Base-by-base conservation (phyloP, 495 filamentous ascomycete genomes). In the Glarea lozoyensis region DNA sequence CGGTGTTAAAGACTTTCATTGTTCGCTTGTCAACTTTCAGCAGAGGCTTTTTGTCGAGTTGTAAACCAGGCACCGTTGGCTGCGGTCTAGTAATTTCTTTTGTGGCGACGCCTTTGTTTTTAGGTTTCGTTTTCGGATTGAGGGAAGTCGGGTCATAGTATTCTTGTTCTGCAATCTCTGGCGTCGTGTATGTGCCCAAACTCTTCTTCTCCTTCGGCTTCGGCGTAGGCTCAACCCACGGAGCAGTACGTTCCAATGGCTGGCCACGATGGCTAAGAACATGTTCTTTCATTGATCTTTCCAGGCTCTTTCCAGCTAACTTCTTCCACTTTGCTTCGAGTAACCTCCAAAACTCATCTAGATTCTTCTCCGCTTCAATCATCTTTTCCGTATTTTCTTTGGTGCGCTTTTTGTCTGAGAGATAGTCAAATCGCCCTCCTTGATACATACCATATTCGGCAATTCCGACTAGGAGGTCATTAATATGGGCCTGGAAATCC, bases 341-440 rank as follows among this genome's bases (percentile, higher is more conserved):
- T 0, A 25, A 17, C 3, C 17, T 35, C 75, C 74, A 80, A 49
- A 76, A 71, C 0, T 9, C 25, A 46, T 76, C 72, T 1, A 78
- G 58, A 42, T 64, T 61, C 1, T 33, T 24, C 40, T 79, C 72
- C 2, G 72, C 72, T 7, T 29, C 12, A 16, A 56, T 57, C 51
- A 72, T 62, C 7, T 51, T 37, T 13, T 63, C 57, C 0, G 61
- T 53, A 25, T 59, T 75, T 37, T 65, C 59, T 32, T 55, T 58
- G 11, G 58, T 73, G 4, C 58, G 57, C 12, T 59, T 62, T 45
- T 73, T 74, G 10, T 68, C 62, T 5, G 58, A 46, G 4, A 73
- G 72, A 52, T 79, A 76, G 25, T 53, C 20, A 40, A 73, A 75
- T 27, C 47, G 63, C 2, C 41, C 27, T 2, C 53, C 51, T 10